phyloP scores from a whole-genome alignment of 805 yeast species.

The Pichia cephalocereana region DNA sequence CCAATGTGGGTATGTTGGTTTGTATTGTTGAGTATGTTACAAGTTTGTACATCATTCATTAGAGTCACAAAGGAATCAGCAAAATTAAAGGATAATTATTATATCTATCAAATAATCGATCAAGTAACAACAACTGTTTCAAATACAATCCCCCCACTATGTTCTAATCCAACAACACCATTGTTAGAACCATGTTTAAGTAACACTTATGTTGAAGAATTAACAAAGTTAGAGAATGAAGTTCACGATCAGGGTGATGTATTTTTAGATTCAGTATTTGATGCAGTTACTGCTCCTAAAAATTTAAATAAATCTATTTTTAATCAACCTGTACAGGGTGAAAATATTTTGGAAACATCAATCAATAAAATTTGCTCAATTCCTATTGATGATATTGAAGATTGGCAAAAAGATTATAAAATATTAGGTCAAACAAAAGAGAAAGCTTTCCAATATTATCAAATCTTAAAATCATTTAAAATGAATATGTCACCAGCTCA shows the following conservation, averaged over 20 bases:
- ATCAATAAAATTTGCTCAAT: constrained; percentile 23
- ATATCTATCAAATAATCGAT: constrained; percentile 8
- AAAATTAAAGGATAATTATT: constrained; percentile 13
- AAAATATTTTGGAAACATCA: constrained; percentile 17
- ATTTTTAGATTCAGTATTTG: constrained; percentile 55
- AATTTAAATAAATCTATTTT: constrained; percentile 17
- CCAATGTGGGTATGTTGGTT: constrained; percentile 62
- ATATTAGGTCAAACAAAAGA: constrained; percentile 7
- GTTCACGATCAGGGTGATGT: constrained; percentile 55
- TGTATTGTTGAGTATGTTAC: constrained; percentile 31
- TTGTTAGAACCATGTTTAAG: constrained; percentile 17
- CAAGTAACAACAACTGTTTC: constrained; percentile 5
- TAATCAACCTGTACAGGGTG: constrained; percentile 16
- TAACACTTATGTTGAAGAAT: constrained; percentile 18
- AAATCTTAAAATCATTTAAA: constrained; percentile 20
- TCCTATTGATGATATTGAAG: constrained; percentile 14
- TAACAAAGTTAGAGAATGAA: constrained; percentile 30
- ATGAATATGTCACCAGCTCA: constrained; percentile 37
- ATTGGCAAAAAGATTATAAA: constrained; percentile 10
- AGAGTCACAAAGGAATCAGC: constrained; percentile 25
- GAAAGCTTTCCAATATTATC: constrained; percentile 9
- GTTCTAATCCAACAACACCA: constrained; percentile 8
- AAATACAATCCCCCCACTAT: constrained; percentile 1
- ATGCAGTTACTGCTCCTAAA: constrained; percentile 38
- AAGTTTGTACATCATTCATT: constrained; percentile 26